phyloP scores from a whole-genome alignment of 1,139 yeast species.

The Diutina mesorugosa region DNA sequence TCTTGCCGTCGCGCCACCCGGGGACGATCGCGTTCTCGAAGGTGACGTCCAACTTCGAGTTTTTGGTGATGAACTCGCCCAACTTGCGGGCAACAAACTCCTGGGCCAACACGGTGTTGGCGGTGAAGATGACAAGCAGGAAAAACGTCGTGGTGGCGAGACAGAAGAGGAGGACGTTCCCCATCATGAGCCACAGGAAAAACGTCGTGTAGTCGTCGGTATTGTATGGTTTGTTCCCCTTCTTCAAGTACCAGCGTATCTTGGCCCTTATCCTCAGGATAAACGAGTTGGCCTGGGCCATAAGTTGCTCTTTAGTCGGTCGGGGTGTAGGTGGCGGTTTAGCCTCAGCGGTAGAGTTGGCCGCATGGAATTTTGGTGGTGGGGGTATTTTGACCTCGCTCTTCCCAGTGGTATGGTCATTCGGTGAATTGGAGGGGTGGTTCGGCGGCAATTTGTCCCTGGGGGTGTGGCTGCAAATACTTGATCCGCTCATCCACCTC shows the following conservation, averaged over 20 bases:
- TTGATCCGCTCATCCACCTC: background rate
- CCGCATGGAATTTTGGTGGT: background rate
- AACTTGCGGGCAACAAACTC: constrained; percentile 72
- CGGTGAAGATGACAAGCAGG: constrained; percentile 61
- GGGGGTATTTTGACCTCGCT: background rate
- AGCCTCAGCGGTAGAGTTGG: background rate
- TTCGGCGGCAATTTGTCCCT: background rate
- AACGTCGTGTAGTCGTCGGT: constrained; percentile 84
- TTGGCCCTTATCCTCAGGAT: constrained; percentile 42
- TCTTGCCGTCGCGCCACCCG: constrained; percentile 83
- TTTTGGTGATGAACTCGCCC: constrained; percentile 75
- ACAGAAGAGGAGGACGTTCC: constrained; percentile 66
- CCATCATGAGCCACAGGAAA: constrained; percentile 82
- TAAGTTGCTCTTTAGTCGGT: constrained; percentile 36
- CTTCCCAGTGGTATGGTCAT: background rate
- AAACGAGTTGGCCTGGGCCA: constrained; percentile 36
- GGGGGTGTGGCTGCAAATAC: background rate
- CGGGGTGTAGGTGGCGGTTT: background rate
- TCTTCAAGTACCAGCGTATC: constrained; percentile 56
- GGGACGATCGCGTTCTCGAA: constrained; percentile 94
- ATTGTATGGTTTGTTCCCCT: constrained; percentile 53
- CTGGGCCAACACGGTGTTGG: constrained; percentile 83
- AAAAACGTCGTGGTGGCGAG: constrained; percentile 86
- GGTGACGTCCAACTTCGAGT: constrained; percentile 75
- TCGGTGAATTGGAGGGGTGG: background rate